These are phyloP conservation scores for Gyrodon lividus DNA, from an alignment of 768 basidiomycete genomes.

Conservation along the genomic window DNA sequence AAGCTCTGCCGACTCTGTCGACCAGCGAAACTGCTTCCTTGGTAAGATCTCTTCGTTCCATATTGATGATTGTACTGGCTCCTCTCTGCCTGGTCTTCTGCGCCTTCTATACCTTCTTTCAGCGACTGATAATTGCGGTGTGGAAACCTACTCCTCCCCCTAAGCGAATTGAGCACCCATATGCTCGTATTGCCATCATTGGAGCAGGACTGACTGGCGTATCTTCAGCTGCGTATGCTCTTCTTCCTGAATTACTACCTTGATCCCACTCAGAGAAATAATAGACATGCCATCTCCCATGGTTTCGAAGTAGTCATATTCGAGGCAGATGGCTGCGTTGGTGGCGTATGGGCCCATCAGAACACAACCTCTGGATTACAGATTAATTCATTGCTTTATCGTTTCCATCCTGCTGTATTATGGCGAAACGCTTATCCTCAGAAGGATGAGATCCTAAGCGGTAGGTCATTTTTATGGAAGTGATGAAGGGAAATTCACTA, in stretches of 20 bases:
- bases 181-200: conserved; percentile 48
- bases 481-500: background rate
- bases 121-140: conserved; percentile 36
- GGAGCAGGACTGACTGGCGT: conserved; percentile 53
- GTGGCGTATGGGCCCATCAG: conserved; percentile 52
- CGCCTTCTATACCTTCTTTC: conserved; percentile 34
- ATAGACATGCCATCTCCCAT: conserved; percentile 45
- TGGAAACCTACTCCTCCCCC: conserved; percentile 38
- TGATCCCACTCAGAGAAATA: background rate
- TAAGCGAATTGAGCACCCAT: conserved; percentile 29
- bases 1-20: background rate
- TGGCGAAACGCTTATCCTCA: conserved; percentile 47
- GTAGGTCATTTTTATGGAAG: conserved; percentile 21
- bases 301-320: conserved; percentile 54
- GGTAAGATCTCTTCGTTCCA: background rate
- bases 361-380: conserved; percentile 52
- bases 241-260: background rate
- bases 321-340: conserved; percentile 37
- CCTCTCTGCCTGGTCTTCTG: conserved; percentile 16
- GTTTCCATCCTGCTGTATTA: conserved; percentile 45
- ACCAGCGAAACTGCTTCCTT: background rate
- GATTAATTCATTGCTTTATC: conserved; percentile 50
- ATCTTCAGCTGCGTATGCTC: conserved; percentile 46
- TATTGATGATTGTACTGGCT: background rate
- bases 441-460: conserved; percentile 48